Percentiles rank a stretch among this genome's conserved stretches.
Evolutionary conservation across 163 green algal genomes (phyloP).

Genomic region (Prototheca cutis): DNA sequence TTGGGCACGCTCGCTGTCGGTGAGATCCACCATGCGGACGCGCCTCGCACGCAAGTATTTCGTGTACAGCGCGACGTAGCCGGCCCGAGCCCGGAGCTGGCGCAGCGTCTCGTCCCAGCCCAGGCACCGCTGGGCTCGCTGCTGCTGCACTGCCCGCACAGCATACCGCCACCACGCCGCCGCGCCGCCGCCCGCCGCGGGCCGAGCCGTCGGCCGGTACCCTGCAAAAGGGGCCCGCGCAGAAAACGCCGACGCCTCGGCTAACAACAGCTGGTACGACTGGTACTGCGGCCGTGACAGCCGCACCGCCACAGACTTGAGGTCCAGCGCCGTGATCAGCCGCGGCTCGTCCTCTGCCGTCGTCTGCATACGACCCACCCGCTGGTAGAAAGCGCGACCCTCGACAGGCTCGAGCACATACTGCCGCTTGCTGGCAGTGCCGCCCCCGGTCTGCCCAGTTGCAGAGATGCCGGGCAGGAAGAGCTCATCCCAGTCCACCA

Average conservation of each 20-base stretch:
- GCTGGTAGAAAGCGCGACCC: constrained; percentile 52
- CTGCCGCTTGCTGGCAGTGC: constrained; percentile 22
- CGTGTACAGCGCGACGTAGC: constrained; percentile 66
- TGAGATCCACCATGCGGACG: constrained; percentile 1
- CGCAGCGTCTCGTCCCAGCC: constrained; percentile 36
- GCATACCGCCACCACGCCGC: constrained; percentile 75
- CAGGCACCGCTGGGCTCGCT: constrained; percentile 19
- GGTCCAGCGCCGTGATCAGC: constrained; percentile 40
- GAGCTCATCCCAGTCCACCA: constrained; percentile 57
- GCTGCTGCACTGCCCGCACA: constrained; percentile 31
- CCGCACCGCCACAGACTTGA: constrained; percentile 42
- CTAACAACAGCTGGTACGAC: constrained; percentile 54
- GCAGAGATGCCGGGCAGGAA: constrained; percentile 42
- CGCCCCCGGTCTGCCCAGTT: constrained; percentile 1
- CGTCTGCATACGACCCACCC: constrained; percentile 26
- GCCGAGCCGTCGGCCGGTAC: constrained; percentile 36
- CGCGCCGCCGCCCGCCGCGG: constrained; percentile 25
- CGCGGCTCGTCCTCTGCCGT: constrained; percentile 26
- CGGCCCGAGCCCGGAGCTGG: constrained; percentile 32
- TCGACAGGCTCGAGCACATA: constrained; percentile 72
- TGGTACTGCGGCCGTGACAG: constrained; percentile 62
- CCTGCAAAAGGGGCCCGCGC: constrained; percentile 40
- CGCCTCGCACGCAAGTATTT: constrained; percentile 28
- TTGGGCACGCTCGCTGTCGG: constrained; percentile 7
- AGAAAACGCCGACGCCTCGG: constrained; percentile 48